Evolutionary conservation across 768 basidiomycete genomes (phyloP).

Genomic region (Hypsizygus marmoreus): DNA sequence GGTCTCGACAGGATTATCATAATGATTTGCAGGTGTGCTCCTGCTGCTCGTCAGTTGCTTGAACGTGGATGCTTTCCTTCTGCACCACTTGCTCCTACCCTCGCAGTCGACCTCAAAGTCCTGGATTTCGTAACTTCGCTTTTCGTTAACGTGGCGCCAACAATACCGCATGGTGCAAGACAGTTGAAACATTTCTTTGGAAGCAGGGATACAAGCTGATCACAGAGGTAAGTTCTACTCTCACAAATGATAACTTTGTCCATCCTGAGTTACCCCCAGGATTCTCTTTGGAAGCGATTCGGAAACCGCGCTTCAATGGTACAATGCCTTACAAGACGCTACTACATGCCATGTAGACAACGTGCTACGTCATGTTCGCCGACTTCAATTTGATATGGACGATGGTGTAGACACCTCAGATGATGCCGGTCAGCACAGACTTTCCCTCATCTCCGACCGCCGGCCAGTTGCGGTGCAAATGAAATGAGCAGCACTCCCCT

Average conservation of each 20-base stretch:
- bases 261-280: slow-evolving; percentile 17
- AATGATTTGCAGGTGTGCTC: slow-evolving; percentile 14
- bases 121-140: slow-evolving; percentile 28
- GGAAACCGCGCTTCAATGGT: slow-evolving; percentile 28
- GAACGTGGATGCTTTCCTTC: slow-evolving; percentile 26
- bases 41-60: slow-evolving; percentile 24
- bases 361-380: neutral
- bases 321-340: slow-evolving; percentile 16
- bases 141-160: slow-evolving; percentile 29
- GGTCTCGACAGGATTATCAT: slow-evolving; percentile 7
- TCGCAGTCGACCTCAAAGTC: slow-evolving; percentile 32
- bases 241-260: too few species aligned
- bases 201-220: slow-evolving; percentile 21
- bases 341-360: slow-evolving; percentile 12
- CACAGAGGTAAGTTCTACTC: slow-evolving; percentile 9
- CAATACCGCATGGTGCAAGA: slow-evolving; percentile 26
- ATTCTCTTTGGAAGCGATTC: slow-evolving; percentile 23
- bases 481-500: too few species aligned
- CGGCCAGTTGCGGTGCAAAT: too few species aligned
- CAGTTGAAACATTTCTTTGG: slow-evolving; percentile 24
- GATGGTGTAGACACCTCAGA: neutral
- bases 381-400: neutral
- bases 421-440: neutral
- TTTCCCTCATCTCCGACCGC: neutral
- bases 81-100: slow-evolving; percentile 26